Percentiles rank a stretch among this genome's conserved stretches.
These are phyloP conservation scores for Clarireedia monteithiana DNA, from an alignment of 2,329 filamentous ascomycete genomes.

Conservation along the genomic window DNA sequence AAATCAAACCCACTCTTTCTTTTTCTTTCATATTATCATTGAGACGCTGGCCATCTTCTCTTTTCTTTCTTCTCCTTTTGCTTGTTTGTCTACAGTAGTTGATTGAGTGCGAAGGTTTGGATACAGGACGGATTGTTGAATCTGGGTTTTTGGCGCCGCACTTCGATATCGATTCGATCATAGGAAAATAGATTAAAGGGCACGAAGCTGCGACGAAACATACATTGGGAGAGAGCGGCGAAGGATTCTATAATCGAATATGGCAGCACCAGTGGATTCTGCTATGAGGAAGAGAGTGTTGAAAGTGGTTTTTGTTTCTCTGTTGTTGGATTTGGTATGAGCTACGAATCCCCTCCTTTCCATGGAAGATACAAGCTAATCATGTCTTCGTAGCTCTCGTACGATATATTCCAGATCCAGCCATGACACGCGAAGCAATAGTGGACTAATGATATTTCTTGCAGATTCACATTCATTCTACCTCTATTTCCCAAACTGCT, in stretches of 20 bases:
- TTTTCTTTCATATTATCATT: too few species aligned
- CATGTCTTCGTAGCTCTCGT: conserved; percentile 3
- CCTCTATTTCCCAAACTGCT: conserved; percentile 92
- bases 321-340: conserved; percentile 80
- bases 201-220: neutral
- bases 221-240: neutral
- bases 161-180: too few species aligned
- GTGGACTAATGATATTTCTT: neutral
- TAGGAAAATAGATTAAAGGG: too few species aligned
- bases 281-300: conserved; percentile 70
- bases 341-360: neutral
- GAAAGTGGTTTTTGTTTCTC: conserved; percentile 78
- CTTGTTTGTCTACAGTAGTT: too few species aligned
- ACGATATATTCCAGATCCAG: conserved; percentile 1
- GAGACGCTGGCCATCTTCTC: too few species aligned
- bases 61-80: too few species aligned
- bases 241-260: conserved; percentile 8
- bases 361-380: conserved; percentile 5
- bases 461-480: conserved; percentile 84
- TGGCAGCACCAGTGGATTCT: conserved; percentile 38
- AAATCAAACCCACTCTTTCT: too few species aligned
- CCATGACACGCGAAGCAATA: neutral
- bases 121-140: too few species aligned
- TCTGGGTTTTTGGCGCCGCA: too few species aligned
- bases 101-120: too few species aligned